phyloP scores from a whole-genome alignment of 116 monocot species.

The Dioscorea cayenensis region DNA sequence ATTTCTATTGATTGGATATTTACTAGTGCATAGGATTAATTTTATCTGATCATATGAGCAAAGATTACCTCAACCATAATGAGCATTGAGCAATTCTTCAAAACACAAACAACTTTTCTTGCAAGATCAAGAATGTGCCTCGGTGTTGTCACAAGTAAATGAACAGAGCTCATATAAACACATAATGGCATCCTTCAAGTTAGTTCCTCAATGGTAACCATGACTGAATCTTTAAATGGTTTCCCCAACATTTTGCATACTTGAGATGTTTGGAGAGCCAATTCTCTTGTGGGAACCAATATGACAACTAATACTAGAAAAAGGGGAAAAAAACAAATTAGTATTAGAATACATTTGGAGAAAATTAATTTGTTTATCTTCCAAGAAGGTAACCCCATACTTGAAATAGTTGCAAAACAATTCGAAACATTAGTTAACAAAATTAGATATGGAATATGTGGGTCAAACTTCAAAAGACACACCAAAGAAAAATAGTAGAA shows the following conservation, averaged over 20 bases:
- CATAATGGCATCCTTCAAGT: constrained; percentile 87
- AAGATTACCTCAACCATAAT: constrained; percentile 84
- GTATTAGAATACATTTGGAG: background rate
- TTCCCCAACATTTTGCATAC: constrained; percentile 94
- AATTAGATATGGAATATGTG: background rate
- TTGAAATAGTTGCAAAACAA: background rate
- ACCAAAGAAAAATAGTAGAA: background rate
- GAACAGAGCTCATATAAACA: constrained; percentile 83
- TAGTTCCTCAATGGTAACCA: constrained; percentile 93
- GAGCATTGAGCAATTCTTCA: constrained; percentile 77
- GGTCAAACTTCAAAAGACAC: background rate
- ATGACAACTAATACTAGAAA: constrained; percentile 50
- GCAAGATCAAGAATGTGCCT: constrained; percentile 90
- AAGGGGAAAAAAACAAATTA: background rate
- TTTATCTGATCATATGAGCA: background rate
- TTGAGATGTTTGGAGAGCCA: constrained; percentile 90
- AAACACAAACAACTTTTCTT: constrained; percentile 71
- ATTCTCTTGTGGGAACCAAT: constrained; percentile 85
- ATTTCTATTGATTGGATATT: no score
- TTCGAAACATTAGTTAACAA: background rate
- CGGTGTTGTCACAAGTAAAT: constrained; percentile 86
- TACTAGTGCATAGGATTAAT: no score
- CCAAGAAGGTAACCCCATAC: background rate
- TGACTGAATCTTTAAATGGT: constrained; percentile 82
- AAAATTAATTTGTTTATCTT: background rate